Conservation (phyloP, 1,284 basidiomycete species). For the Grifola frondosa region DNA sequence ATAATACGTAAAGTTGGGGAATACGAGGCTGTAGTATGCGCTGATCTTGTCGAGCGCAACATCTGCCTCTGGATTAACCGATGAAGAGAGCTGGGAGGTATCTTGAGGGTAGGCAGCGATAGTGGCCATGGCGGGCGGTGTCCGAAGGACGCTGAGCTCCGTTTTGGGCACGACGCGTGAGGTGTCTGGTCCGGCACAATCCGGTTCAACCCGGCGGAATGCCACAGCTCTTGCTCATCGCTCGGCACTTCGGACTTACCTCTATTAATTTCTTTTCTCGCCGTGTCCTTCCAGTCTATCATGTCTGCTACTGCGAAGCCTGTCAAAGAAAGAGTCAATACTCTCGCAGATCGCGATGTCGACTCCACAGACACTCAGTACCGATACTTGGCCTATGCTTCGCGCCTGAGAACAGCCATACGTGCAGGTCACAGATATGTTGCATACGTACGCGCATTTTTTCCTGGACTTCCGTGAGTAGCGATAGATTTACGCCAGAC, state of each 20-base stretch:
- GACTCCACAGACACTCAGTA: slow-evolving; percentile 64
- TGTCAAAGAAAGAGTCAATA: slow-evolving; percentile 48
- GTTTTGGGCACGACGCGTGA: slow-evolving; percentile 14
- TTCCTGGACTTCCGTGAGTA: slow-evolving; percentile 12
- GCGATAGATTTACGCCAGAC: slow-evolving; percentile 49
- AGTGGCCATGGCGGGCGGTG: slow-evolving; percentile 32
- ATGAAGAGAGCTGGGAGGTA: slow-evolving; percentile 31
- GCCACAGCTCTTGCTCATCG: slow-evolving; percentile 2
- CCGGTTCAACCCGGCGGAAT: slow-evolving; percentile 17
- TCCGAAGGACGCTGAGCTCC: too few species aligned
- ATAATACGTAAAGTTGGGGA: slow-evolving; percentile 78
- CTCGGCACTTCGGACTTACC: slow-evolving; percentile 10
- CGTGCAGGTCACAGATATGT: slow-evolving; percentile 77
- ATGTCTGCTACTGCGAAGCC: slow-evolving; percentile 12
- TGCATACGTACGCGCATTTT: slow-evolving; percentile 76
- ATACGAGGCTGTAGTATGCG: slow-evolving; percentile 92
- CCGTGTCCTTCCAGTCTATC: background rate
- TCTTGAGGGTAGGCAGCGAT: slow-evolving; percentile 33
- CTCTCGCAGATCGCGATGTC: slow-evolving; percentile 60
- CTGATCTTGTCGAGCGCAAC: slow-evolving; percentile 66
- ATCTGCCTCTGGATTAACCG: slow-evolving; percentile 36
- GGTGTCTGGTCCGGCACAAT: slow-evolving; percentile 18
- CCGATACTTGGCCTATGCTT: slow-evolving; percentile 75
- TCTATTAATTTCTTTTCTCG: slow-evolving; percentile 7
- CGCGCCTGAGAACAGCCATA: slow-evolving; percentile 75